Evolutionary conservation across 2,329 filamentous ascomycete genomes (phyloP).

Genomic region (Claviceps arundinis): DNA sequence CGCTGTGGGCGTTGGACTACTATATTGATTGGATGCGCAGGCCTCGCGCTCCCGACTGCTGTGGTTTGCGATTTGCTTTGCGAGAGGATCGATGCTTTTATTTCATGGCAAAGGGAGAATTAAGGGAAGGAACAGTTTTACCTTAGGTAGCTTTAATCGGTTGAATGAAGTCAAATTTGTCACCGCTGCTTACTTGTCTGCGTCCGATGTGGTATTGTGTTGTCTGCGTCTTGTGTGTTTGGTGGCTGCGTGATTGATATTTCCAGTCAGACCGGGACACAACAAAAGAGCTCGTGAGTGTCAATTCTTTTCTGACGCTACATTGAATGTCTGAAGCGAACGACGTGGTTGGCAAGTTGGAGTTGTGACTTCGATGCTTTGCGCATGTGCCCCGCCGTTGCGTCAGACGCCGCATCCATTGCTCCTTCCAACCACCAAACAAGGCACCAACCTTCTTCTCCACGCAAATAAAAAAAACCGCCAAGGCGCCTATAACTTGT

Average conservation of each 20-base stretch:
- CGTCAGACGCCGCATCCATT: not conserved
- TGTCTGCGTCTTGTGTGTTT: not conserved
- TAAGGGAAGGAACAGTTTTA: not conserved
- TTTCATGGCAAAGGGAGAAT: not conserved
- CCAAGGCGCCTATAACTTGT: too few species aligned
- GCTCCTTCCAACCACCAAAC: not conserved
- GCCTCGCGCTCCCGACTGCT: not conserved
- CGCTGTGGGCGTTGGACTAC: not conserved
- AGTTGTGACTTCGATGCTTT: not conserved
- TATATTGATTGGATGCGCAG: not conserved
- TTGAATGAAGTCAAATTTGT: conserved; percentile 1
- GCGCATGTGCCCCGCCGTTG: not conserved
- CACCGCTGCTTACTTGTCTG: not conserved
- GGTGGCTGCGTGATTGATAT: not conserved
- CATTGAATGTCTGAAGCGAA: not conserved
- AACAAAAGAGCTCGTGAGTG: not conserved
- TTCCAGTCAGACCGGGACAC: not conserved
- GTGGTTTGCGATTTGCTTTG: not conserved
- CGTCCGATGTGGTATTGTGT: not conserved
- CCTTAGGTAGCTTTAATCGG: conserved; percentile 3
- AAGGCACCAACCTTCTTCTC: not conserved
- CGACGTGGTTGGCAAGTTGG: not conserved
- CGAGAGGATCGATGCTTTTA: not conserved
- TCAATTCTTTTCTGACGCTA: too few species aligned
- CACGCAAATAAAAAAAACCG: not conserved